Evolutionary conservation across 495 filamentous ascomycete genomes (phyloP).

Genomic region (Hyaloscypha bicolor): DNA sequence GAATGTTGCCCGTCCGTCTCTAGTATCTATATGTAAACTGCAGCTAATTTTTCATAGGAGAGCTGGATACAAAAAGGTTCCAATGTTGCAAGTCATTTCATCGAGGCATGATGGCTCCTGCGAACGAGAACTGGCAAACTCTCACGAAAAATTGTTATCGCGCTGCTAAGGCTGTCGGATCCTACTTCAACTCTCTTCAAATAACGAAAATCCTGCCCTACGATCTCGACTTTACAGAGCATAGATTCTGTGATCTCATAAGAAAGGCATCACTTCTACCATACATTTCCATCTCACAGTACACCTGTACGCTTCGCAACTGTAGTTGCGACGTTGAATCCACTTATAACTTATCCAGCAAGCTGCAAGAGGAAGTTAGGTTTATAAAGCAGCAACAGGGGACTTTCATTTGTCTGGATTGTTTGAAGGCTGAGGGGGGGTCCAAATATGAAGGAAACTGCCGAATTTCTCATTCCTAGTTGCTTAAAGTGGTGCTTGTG

Average conservation of each 20-base stretch:
- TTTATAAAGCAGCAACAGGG: background rate
- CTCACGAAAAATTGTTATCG: conserved; percentile 1
- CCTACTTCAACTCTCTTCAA: conserved; percentile 1
- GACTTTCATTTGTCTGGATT: conserved; percentile 5
- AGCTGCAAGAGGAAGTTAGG: background rate
- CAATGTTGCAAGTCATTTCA: conserved; percentile 5
- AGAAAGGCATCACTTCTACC: background rate
- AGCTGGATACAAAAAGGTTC: background rate
- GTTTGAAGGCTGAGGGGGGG: background rate
- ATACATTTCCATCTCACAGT: background rate
- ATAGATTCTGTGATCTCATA: conserved; percentile 3
- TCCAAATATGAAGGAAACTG: conserved; percentile 4
- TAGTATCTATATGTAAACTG: background rate
- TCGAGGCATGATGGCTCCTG: background rate
- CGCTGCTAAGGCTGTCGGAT: background rate
- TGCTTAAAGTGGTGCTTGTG: too few relatives aligned
- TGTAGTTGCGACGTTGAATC: background rate
- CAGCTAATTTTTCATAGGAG: background rate
- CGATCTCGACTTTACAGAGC: conserved; percentile 2
- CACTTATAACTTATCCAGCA: background rate
- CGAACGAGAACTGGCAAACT: background rate
- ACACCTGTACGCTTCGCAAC: background rate
- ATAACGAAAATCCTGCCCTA: background rate
- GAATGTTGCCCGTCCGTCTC: background rate
- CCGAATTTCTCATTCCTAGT: conserved; percentile 7